phyloP scores from a whole-genome alignment of 2,329 filamentous ascomycete genomes.

The Fusarium pininemorale region DNA sequence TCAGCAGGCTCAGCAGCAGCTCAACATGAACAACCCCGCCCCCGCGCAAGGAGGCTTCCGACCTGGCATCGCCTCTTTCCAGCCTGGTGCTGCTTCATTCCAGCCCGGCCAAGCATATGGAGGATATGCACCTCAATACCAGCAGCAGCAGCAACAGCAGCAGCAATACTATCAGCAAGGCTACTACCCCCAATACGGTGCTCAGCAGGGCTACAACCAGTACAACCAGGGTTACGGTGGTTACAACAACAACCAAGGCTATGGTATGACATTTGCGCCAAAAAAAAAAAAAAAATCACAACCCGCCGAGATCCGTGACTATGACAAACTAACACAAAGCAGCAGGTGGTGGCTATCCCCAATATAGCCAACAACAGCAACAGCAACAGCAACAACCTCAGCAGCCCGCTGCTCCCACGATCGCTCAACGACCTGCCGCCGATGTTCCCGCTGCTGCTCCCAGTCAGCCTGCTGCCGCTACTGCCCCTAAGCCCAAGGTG shows the following conservation, averaged over 20 bases:
- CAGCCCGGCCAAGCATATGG: slow-evolving; percentile 76
- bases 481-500: slow-evolving; percentile 68
- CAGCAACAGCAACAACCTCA: slow-evolving; percentile 46
- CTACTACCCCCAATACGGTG: slow-evolving; percentile 68
- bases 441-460: slow-evolving; percentile 56
- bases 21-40: slow-evolving; percentile 75
- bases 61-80: slow-evolving; percentile 71
- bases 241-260: slow-evolving; percentile 61
- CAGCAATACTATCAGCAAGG: slow-evolving; percentile 59
- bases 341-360: slow-evolving; percentile 61
- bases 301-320: background rate
- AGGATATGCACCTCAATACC: slow-evolving; percentile 64
- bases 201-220: slow-evolving; percentile 58
- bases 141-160: slow-evolving; percentile 57
- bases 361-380: slow-evolving; percentile 57
- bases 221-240: slow-evolving; percentile 64
- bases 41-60: slow-evolving; percentile 58
- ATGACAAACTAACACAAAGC: slow-evolving; percentile 24
- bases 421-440: slow-evolving; percentile 40
- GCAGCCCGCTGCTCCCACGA: slow-evolving; percentile 47
- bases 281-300: slow-evolving; percentile 12
- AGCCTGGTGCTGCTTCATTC: slow-evolving; percentile 75
- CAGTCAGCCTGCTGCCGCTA: slow-evolving; percentile 53
- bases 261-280: slow-evolving; percentile 43
- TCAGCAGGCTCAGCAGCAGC: slow-evolving; percentile 77